Evolutionary conservation across 148 eudicot genomes (phyloP).

Genomic region (Rhododendron kiyosumense): DNA sequence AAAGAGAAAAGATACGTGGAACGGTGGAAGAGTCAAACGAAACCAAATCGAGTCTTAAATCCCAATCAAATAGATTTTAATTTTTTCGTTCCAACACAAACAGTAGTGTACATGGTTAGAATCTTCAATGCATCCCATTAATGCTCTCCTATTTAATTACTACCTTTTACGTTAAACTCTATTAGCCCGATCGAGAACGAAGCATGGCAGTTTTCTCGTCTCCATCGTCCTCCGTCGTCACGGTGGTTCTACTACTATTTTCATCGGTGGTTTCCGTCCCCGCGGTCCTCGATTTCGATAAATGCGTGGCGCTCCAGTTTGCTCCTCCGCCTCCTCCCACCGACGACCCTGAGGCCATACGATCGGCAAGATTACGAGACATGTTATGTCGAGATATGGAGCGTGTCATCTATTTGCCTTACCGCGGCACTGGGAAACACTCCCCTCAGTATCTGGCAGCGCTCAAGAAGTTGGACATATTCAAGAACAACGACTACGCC

Average conservation of each 20-base stretch:
- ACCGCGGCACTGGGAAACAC: neutral
- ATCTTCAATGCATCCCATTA: neutral
- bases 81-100: neutral
- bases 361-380: neutral
- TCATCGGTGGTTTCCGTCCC: neutral
- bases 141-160: neutral
- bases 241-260: neutral
- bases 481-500: conserved; percentile 5
- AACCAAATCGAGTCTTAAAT: neutral
- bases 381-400: neutral
- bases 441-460: neutral
- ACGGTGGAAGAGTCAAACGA: too few relatives aligned
- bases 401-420: neutral
- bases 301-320: neutral
- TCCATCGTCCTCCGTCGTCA: neutral
- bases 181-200: neutral
- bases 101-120: neutral
- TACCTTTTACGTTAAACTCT: neutral
- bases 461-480: neutral
- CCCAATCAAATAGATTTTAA: neutral
- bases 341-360: neutral
- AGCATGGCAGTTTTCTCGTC: neutral
- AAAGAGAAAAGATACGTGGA: too few relatives aligned
- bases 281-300: neutral
- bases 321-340: conserved; percentile 1